These are phyloP conservation scores for Trichoderma afroharzianum DNA, from an alignment of 2,329 filamentous ascomycete genomes.

Conservation along the genomic window DNA sequence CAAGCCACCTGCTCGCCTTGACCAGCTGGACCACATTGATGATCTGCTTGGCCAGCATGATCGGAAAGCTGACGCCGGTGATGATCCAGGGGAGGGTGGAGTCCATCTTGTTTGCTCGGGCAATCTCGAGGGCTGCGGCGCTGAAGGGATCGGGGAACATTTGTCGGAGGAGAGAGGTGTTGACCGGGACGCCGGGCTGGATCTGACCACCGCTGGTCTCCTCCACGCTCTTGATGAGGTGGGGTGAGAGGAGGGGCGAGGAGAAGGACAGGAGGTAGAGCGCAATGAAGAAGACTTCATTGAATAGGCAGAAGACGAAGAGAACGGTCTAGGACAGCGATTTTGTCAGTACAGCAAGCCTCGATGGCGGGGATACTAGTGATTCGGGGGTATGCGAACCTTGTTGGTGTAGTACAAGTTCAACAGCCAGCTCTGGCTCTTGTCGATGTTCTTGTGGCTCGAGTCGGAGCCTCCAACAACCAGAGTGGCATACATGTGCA, in stretches of 20 bases:
- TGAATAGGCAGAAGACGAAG: constrained; percentile 84
- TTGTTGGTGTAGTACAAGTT: constrained; percentile 98
- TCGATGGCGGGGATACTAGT: background rate
- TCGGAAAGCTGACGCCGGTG: constrained; percentile 72
- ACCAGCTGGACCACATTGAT: constrained; percentile 93
- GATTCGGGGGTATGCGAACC: constrained; percentile 45
- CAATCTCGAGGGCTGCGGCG: constrained; percentile 86
- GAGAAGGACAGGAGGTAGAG: constrained; percentile 97
- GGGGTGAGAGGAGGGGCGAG: constrained; percentile 81
- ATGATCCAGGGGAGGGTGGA: constrained; percentile 67
- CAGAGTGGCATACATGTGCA: constrained; percentile 97
- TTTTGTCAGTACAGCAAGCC: background rate
- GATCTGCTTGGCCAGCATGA: constrained; percentile 89
- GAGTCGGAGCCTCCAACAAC: constrained; percentile 76
- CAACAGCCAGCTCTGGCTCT: constrained; percentile 80
- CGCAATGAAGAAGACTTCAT: constrained; percentile 97
- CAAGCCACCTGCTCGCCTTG: constrained; percentile 88
- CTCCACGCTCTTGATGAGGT: constrained; percentile 65
- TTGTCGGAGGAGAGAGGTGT: constrained; percentile 64
- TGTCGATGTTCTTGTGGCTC: constrained; percentile 92
- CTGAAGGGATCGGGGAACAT: constrained; percentile 89
- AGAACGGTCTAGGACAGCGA: constrained; percentile 66
- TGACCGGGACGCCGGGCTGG: constrained; percentile 65
- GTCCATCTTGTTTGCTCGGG: constrained; percentile 89
- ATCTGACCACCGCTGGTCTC: constrained; percentile 50